phyloP scores from a whole-genome alignment of 371 early-diverging fungal species.

The Chytridium lagenaria region DNA sequence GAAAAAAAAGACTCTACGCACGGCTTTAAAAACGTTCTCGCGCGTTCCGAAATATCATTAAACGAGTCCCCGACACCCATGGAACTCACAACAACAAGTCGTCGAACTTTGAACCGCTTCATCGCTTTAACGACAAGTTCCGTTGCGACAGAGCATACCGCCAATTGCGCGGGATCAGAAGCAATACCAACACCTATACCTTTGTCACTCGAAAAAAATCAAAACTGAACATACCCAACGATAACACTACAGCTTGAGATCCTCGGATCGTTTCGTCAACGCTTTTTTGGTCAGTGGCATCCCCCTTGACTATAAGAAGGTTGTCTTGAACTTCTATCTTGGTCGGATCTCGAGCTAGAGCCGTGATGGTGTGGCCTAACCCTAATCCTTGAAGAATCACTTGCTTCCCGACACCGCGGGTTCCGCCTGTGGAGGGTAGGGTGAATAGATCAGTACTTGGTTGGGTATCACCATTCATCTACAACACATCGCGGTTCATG shows the following conservation, averaged over 20 bases:
- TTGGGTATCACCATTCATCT: too few species aligned
- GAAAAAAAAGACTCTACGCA: too few species aligned
- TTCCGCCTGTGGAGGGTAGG: conserved; percentile 4
- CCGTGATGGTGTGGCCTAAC: neutral
- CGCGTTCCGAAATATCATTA: conserved; percentile 3
- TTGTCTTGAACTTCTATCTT: neutral
- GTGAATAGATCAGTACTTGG: too few species aligned
- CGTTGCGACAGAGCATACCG: conserved; percentile 5
- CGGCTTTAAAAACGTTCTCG: conserved; percentile 9
- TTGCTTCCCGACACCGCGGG: conserved; percentile 10
- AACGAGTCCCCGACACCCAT: conserved; percentile 10
- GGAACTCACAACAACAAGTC: conserved; percentile 3
- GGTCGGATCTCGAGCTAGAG: conserved; percentile 11
- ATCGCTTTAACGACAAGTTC: neutral
- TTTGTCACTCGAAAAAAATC: neutral
- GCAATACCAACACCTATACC: neutral
- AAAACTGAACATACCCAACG: neutral
- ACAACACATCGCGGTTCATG: too few species aligned
- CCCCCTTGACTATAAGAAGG: neutral
- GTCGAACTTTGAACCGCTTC: neutral
- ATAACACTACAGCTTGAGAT: neutral
- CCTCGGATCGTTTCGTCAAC: conserved; percentile 6
- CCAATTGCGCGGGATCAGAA: neutral
- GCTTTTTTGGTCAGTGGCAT: neutral
- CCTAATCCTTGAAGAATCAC: neutral